phyloP scores from a whole-genome alignment of 2,329 filamentous ascomycete genomes.

The Aurifilum marmelostoma region DNA sequence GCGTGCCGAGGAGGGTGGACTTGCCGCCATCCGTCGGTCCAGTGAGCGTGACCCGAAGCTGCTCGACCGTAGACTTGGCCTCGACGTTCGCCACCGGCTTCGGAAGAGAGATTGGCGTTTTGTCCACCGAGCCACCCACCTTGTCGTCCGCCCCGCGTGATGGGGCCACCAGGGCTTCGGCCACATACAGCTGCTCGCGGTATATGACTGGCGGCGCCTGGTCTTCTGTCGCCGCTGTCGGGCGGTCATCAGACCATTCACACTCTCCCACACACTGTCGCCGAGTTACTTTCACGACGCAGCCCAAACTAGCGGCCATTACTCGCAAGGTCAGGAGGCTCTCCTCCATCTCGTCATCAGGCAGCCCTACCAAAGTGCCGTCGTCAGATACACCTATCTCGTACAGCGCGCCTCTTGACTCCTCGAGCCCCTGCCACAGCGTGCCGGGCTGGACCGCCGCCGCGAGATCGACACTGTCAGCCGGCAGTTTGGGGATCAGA shows the following conservation, averaged over 20 bases:
- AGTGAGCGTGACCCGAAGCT: slow-evolving; percentile 83
- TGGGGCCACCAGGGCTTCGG: slow-evolving; percentile 86
- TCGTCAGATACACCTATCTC: slow-evolving; percentile 97
- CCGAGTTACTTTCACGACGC: slow-evolving; percentile 78
- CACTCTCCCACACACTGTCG: slow-evolving; percentile 85
- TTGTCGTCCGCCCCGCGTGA: slow-evolving; percentile 24
- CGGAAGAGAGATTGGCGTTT: slow-evolving; percentile 31
- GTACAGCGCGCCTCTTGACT: slow-evolving; percentile 90
- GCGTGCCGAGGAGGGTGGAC: slow-evolving; percentile 83
- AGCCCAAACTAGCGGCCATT: slow-evolving; percentile 93
- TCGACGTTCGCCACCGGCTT: slow-evolving; percentile 20
- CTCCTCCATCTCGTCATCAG: slow-evolving; percentile 89
- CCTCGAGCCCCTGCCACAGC: slow-evolving; percentile 79
- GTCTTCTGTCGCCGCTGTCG: slow-evolving; percentile 35
- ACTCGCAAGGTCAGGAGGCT: slow-evolving; percentile 81
- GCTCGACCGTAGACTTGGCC: slow-evolving; percentile 60
- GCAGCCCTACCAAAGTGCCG: slow-evolving; percentile 85
- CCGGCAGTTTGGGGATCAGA: slow-evolving; percentile 74
- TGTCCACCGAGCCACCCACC: slow-evolving; percentile 25
- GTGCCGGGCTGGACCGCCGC: slow-evolving; percentile 55
- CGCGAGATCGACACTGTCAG: slow-evolving; percentile 56
- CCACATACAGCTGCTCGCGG: slow-evolving; percentile 75
- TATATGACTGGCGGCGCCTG: slow-evolving; percentile 32
- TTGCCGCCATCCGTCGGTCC: slow-evolving; percentile 92
- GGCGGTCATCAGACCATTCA: slow-evolving; percentile 64